Evolutionary conservation across 768 basidiomycete species (phyloP), one percentile per base, ranked within the genome.

Genomic region (Kwoniella botswanensis): DNA sequence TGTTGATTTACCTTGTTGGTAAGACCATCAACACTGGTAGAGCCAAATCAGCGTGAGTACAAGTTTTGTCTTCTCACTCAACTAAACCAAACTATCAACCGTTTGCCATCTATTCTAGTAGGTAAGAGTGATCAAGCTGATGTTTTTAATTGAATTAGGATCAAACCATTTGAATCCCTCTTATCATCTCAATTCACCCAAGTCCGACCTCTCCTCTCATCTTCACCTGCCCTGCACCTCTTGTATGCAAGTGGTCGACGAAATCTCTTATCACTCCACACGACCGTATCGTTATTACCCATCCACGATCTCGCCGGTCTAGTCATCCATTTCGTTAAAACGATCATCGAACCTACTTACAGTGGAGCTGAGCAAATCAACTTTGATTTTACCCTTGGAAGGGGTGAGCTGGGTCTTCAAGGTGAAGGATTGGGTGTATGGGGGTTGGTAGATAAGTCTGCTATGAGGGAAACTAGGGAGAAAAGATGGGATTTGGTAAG

Each of bases 201-300:
- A 7, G 58, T 67, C n/a, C 55, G 72, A 56, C 70, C 67, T 11
- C 58, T 77, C 53, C 52, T 81, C 35, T 60, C 76, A 10, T 79
- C 80, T 22, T 73, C 72, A 29, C 76, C 80, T 4, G 55, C 78
- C 4, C 70, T 74, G 13, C 91, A 89, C 80, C 92, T 93, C 86
- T 87, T 87, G 79, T 97, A 92, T 85, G 93, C 93, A 53, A 94
- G 93, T 2, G 94, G 94, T 65, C 86, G 94, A 70, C 90, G 91
- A 70, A 89, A 88, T 74, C 80, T 94, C 66, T 85, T 88, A 29
- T 91, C 91, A 41, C 86, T 94, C 64, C 94, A 96, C 86, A 89
- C 91, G 61, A 87, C 91, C 76, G 87, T 94, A 82, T 86, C 88
- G 56, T 87, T 95, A 71, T 86, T 88, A 56, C 93, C 94, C 70